Evolutionary conservation across 2,329 filamentous ascomycete species (phyloP).

Genomic region (Fusarium humuli): DNA sequence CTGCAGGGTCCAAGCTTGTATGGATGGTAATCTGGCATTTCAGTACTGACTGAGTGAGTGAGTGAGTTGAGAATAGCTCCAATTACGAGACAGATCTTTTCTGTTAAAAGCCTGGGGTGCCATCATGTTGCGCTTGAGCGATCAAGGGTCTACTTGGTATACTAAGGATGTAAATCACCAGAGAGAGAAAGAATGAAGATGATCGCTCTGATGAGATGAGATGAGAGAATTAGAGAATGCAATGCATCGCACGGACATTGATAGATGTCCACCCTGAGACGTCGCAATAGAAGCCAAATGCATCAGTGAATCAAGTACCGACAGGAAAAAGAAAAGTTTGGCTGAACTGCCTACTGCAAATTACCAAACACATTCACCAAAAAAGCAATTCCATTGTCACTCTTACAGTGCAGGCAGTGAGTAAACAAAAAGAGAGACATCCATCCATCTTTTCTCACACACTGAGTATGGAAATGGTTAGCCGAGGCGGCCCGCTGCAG

Average conservation of each 20-base stretch:
- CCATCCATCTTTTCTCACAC: background rate
- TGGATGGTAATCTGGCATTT: constrained; percentile 1
- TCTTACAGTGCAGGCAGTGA: background rate
- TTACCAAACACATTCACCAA: background rate
- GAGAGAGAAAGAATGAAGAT: constrained; percentile 5
- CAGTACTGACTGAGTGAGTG: background rate
- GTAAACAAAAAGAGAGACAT: background rate
- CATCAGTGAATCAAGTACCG: background rate
- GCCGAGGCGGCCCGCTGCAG: constrained; percentile 42
- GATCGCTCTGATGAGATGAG: constrained; percentile 4
- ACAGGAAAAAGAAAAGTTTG: background rate
- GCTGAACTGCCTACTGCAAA: background rate
- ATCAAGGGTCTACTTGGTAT: constrained; percentile 19
- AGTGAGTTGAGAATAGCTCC: constrained; percentile 26
- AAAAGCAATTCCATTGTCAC: background rate
- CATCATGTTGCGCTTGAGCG: constrained; percentile 31
- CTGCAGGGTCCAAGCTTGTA: background rate
- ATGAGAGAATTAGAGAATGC: too few species aligned
- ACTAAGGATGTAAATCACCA: background rate
- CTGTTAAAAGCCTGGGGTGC: constrained; percentile 25
- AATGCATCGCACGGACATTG: background rate
- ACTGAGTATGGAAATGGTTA: constrained; percentile 31
- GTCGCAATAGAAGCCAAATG: background rate
- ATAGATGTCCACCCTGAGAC: background rate
- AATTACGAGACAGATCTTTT: background rate